Percentiles rank a stretch among this genome's conserved stretches.
These are phyloP conservation scores for Solioccasus polychromus DNA, from an alignment of 768 basidiomycete genomes.

Conservation along the genomic window DNA sequence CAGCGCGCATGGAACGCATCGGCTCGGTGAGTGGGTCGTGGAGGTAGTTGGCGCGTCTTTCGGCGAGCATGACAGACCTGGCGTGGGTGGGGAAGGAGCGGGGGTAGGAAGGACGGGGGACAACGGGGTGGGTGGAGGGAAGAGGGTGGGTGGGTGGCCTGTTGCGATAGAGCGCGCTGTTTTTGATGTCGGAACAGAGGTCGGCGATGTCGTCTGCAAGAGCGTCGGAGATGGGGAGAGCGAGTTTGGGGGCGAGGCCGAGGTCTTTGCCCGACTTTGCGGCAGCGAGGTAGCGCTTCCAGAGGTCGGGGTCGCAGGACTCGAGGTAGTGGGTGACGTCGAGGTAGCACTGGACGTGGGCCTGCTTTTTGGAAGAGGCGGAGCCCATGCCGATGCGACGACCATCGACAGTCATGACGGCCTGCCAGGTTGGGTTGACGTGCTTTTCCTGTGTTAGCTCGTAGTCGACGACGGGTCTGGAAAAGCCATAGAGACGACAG, in stretches of 20 bases:
- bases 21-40: constrained; percentile 53
- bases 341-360: constrained; percentile 72
- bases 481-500: constrained; percentile 74
- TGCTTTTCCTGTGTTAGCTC: constrained; percentile 30
- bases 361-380: constrained; percentile 65
- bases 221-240: constrained; percentile 58
- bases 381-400: constrained; percentile 80
- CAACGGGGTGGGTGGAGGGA: not conserved
- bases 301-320: constrained; percentile 75
- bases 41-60: constrained; percentile 58
- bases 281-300: constrained; percentile 65
- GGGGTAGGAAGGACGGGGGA: constrained; percentile 17
- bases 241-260: constrained; percentile 67
- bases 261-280: constrained; percentile 65
- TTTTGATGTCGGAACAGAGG: constrained; percentile 63
- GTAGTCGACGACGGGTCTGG: constrained; percentile 67
- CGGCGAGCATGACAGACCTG: constrained; percentile 59
- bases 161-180: constrained; percentile 63
- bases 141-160: constrained; percentile 38
- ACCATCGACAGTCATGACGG: constrained; percentile 71
- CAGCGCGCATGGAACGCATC: constrained; percentile 64
- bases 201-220: constrained; percentile 72
- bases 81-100: constrained; percentile 29
- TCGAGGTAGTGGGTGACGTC: constrained; percentile 89
- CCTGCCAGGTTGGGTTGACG: constrained; percentile 53